Base-by-base conservation (phyloP, 805 yeast species). In the Wickerhamomyces mucosus region DNA sequence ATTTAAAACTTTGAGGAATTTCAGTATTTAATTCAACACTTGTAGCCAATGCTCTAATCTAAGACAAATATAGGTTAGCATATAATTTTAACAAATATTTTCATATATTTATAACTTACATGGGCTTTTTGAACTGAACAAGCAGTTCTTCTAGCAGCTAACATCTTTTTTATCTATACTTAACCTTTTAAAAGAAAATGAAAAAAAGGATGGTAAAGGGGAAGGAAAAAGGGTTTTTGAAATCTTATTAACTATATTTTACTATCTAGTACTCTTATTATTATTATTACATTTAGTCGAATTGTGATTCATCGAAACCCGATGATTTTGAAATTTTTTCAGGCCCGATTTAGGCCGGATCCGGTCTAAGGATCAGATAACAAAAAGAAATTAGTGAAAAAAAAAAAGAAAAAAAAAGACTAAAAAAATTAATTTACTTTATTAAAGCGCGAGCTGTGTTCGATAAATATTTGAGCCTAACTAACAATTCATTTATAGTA, bases 1-100 rank as follows among this genome's bases (percentile, higher is more conserved):
- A 61, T 49, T 63, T 62, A 53, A 59, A 76, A 28, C 77, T 82
- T 12, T 61, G 50, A 5, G 95, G 86, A 17, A 50, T 45, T 7
- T 37, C 36, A 7, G 50, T 46, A 1, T 51, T 39, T 15, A 46
- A 34, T 6, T 43, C 37, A 14, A 43, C 49, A 9, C 40, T 27
- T 6, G 51, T 30, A 7, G 52, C 52, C 7, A 46, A 34, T 8
- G 39, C 35, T 33, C 52, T 35, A 33, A 41, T 31, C 21, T 33
- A 21, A n/a, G n/a, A n/a, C n/a, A n/a, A n/a, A n/a, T 25, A 9
- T 25, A 14, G 15, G 8, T 20, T 25, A 14, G 18, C 11, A n/a
- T n/a, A n/a, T n/a, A n/a, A n/a, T n/a, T n/a, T n/a, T n/a, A n/a
- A n/a, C n/a, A n/a, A n/a, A n/a, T n/a, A n/a, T n/a, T n/a, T n/a